phyloP scores from a whole-genome alignment of 139 green algal genomes.

The Chlamydomonas asymmetrica region DNA sequence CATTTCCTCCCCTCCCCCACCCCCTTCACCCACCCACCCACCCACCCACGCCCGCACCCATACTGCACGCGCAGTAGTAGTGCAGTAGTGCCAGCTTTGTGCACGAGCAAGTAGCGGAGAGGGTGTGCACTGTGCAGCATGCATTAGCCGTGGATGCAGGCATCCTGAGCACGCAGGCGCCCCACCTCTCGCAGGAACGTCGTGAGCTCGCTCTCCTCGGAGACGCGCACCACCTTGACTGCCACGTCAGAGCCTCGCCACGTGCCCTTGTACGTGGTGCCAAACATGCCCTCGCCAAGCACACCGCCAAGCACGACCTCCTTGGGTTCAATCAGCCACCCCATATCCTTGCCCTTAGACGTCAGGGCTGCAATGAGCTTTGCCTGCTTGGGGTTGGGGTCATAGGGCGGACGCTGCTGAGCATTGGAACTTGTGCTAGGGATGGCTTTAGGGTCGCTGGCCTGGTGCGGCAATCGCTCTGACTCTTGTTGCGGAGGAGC shows the following conservation, averaged over 20 bases:
- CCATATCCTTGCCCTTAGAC: slow-evolving; percentile 36
- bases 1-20: neutral
- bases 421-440: neutral
- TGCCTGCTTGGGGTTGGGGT: slow-evolving; percentile 17
- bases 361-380: slow-evolving; percentile 32
- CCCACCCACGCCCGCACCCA: no score
- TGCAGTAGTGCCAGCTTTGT: no score
- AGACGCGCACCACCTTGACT: slow-evolving; percentile 66
- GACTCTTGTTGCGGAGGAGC: neutral
- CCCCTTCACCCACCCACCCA: slow-evolving; percentile 29
- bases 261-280: slow-evolving; percentile 64
- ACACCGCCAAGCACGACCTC: slow-evolving; percentile 59
- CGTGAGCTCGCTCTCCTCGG: slow-evolving; percentile 49
- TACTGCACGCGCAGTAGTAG: no score
- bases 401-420: neutral
- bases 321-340: slow-evolving; percentile 50
- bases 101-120: no score
- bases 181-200: slow-evolving; percentile 81
- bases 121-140: no score
- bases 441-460: neutral
- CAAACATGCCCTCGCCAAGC: slow-evolving; percentile 79
- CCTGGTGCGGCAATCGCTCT: neutral
- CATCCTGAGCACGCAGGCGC: no score
- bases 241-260: slow-evolving; percentile 75
- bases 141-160: no score